Percentiles rank a stretch among this genome's conserved stretches.
Conservation (phyloP, 768 basidiomycete species). For the Flagelloscypha sp. region DNA sequence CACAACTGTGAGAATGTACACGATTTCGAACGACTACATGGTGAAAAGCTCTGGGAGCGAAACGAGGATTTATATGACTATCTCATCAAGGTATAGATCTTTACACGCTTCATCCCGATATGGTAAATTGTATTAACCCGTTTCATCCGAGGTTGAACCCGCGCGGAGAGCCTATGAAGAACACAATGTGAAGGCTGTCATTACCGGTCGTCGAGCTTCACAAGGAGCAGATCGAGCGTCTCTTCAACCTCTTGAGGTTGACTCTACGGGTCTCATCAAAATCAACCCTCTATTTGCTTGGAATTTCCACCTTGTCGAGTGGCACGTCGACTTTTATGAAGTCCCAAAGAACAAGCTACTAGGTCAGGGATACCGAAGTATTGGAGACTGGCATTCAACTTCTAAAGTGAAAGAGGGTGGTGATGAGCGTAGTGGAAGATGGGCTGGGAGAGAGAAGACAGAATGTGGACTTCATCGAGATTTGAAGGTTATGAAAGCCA, state of each 20-base stretch:
- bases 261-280: slow-evolving; percentile 84
- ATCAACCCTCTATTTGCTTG: slow-evolving; percentile 90
- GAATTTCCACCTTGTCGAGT: slow-evolving; percentile 78
- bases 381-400: slow-evolving; percentile 98
- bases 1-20: slow-evolving; percentile 53
- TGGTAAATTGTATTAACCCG: not conserved
- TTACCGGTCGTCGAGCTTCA: slow-evolving; percentile 90
- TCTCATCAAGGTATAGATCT: slow-evolving; percentile 66
- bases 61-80: slow-evolving; percentile 89
- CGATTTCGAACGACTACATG: slow-evolving; percentile 77
- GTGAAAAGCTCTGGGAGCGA: slow-evolving; percentile 76
- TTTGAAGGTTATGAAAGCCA: slow-evolving; percentile 68
- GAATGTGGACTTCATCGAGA: slow-evolving; percentile 96
- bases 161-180: slow-evolving; percentile 79
- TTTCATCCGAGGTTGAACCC: slow-evolving; percentile 70
- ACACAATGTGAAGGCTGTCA: slow-evolving; percentile 74
- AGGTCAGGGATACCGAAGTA: slow-evolving; percentile 85
- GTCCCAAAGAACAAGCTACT: slow-evolving; percentile 88
- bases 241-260: slow-evolving; percentile 82
- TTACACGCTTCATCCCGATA: not conserved
- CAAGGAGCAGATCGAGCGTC: slow-evolving; percentile 87
- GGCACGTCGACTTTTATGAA: slow-evolving; percentile 70
- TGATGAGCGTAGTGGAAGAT: slow-evolving; percentile 87
- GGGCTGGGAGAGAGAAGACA: slow-evolving; percentile 86
- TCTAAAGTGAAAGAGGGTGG: slow-evolving; percentile 55